These are phyloP conservation scores for Aureobasidium leucospermi DNA, from an alignment of 2,329 filamentous ascomycete species.

Conservation along the genomic window DNA sequence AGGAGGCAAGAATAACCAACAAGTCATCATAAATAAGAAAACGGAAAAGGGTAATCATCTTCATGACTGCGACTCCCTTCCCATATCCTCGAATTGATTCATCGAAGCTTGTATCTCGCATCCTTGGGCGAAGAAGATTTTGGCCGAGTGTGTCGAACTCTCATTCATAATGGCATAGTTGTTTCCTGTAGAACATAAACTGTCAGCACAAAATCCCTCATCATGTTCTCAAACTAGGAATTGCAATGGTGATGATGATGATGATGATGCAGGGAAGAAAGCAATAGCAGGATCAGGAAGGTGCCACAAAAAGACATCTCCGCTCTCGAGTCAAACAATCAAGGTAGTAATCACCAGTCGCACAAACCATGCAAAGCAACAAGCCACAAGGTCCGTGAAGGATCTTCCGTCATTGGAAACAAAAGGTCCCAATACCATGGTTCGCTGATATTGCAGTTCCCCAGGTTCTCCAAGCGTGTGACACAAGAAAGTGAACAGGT, in stretches of 20 bases:
- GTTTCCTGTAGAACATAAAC: conserved; percentile 57
- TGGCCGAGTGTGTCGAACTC: conserved; percentile 56
- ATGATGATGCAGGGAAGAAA: background rate
- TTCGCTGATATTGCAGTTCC: background rate
- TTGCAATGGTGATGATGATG: too few relatives aligned
- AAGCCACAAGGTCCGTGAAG: background rate
- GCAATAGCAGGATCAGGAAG: background rate
- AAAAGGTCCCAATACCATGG: background rate
- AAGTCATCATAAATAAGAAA: too few relatives aligned
- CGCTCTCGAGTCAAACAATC: background rate
- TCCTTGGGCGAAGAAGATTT: conserved; percentile 88
- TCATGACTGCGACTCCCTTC: conserved; percentile 12
- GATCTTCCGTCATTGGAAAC: background rate
- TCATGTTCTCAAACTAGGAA: background rate
- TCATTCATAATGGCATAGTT: conserved; percentile 88
- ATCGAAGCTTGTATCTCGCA: conserved; percentile 45
- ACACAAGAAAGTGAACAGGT: background rate
- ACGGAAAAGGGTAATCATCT: too few relatives aligned
- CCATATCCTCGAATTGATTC: conserved; percentile 14
- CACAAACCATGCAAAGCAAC: background rate
- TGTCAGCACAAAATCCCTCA: background rate
- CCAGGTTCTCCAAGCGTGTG: background rate
- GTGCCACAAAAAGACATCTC: background rate
- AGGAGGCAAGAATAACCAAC: too few relatives aligned
- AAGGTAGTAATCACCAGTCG: background rate